Evolutionary conservation across 164 flowering plant genomes (phyloP).

Genomic region (Echeveria elegans): DNA sequence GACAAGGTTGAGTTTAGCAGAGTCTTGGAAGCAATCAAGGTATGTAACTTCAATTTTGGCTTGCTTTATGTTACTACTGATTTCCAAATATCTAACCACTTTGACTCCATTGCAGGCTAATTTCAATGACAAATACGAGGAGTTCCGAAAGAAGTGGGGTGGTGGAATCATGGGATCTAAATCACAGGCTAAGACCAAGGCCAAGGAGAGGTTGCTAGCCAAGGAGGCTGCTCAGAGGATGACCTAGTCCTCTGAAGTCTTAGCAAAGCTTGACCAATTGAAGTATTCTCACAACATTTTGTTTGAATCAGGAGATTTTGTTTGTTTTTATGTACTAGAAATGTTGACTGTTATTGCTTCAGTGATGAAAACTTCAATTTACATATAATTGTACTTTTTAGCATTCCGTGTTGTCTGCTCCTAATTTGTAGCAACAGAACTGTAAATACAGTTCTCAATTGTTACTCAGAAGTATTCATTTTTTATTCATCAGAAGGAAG

Average conservation of each 20-base stretch:
- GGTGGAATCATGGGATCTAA: conserved; percentile 37
- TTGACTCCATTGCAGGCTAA: conserved; percentile 7
- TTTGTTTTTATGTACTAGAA: background rate
- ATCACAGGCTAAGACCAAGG: background rate
- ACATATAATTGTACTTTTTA: too few species aligned
- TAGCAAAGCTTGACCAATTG: background rate
- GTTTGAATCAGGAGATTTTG: background rate
- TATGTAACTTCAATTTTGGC: too few species aligned
- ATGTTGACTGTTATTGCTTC: too few species aligned
- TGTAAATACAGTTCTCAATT: too few species aligned
- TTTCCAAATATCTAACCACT: too few species aligned
- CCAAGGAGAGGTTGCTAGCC: conserved; percentile 46
- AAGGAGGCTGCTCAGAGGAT: conserved; percentile 75
- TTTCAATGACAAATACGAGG: conserved; percentile 23
- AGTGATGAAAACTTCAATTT: too few species aligned
- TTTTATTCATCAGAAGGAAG: too few species aligned
- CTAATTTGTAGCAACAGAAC: too few species aligned
- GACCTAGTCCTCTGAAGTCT: conserved; percentile 15
- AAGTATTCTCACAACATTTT: background rate
- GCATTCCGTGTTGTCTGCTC: too few species aligned
- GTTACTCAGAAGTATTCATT: too few species aligned
- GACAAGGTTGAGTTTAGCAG: background rate
- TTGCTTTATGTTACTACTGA: too few species aligned
- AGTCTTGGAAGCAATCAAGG: background rate
- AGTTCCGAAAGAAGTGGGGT: conserved; percentile 78